Evolutionary conservation across 495 filamentous ascomycete species (phyloP).

Genomic region (Aspergillus hancockii): DNA sequence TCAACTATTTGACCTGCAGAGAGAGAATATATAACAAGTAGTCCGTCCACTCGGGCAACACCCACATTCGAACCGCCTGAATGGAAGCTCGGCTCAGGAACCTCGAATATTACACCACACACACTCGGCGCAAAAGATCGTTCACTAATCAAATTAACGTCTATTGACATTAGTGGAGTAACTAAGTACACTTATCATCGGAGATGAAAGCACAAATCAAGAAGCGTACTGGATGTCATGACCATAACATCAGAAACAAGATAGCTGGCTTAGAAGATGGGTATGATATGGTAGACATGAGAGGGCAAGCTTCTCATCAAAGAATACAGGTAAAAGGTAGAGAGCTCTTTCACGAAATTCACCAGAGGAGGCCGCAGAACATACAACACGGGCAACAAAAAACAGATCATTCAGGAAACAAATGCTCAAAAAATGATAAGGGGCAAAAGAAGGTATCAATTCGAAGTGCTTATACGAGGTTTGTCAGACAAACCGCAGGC

Average conservation of each 20-base stretch:
- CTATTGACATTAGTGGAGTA: constrained; percentile 5
- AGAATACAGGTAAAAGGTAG: constrained; percentile 10
- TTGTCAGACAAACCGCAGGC: not conserved
- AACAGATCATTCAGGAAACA: not conserved
- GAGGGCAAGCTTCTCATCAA: constrained; percentile 21
- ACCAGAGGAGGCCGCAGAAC: constrained; percentile 14
- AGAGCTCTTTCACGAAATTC: constrained; percentile 18
- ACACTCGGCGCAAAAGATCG: not conserved
- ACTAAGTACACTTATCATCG: constrained; percentile 6
- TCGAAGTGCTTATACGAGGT: not conserved
- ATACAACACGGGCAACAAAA: constrained; percentile 19
- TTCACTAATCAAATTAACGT: not conserved
- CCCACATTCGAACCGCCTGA: constrained; percentile 2
- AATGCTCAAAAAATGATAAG: constrained; percentile 7
- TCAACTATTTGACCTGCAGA: no score
- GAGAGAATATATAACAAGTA: no score
- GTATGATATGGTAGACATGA: constrained; percentile 26
- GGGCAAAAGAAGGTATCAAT: constrained; percentile 6
- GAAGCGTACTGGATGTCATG: not conserved
- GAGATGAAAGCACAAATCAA: not conserved
- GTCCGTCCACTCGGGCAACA: not conserved
- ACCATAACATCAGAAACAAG: constrained; percentile 14
- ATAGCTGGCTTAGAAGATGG: constrained; percentile 16
- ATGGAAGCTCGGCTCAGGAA: not conserved
- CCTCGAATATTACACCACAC: not conserved